Evolutionary conservation across 306 rosid genomes (phyloP).

Genomic region (Cicer arietinum): DNA sequence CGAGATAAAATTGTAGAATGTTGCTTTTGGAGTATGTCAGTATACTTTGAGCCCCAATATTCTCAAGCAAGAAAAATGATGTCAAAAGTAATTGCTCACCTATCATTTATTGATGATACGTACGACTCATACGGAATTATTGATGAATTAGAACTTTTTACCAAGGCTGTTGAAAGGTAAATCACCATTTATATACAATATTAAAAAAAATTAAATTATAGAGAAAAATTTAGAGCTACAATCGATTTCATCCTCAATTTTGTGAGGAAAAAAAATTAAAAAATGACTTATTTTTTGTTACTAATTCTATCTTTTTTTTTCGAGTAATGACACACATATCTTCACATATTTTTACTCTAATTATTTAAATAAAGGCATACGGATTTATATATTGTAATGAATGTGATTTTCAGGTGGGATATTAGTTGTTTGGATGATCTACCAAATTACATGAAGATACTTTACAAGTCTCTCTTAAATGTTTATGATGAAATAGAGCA

Average conservation of each 20-base stretch:
- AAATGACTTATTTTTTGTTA: no score
- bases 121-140: not conserved
- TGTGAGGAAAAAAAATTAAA: no score
- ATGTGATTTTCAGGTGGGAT: not conserved
- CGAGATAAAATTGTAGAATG: constrained; percentile 39
- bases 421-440: not conserved
- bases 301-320: no score
- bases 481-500: constrained; percentile 15
- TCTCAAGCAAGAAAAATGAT: constrained; percentile 37
- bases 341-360: no score
- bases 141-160: not conserved
- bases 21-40: constrained; percentile 14
- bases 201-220: no score
- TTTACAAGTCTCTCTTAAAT: not conserved
- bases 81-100: not conserved
- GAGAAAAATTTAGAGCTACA: no score
- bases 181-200: not conserved
- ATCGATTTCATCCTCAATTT: no score
- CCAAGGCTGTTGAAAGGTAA: constrained; percentile 10
- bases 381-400: no score
- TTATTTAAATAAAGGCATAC: no score
- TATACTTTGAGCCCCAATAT: constrained; percentile 38
- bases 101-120: constrained; percentile 14
- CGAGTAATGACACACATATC: not conserved
- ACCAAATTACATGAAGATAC: not conserved